Evolutionary conservation across 306 rosid genomes (phyloP).

Genomic region (Castanea crenata): DNA sequence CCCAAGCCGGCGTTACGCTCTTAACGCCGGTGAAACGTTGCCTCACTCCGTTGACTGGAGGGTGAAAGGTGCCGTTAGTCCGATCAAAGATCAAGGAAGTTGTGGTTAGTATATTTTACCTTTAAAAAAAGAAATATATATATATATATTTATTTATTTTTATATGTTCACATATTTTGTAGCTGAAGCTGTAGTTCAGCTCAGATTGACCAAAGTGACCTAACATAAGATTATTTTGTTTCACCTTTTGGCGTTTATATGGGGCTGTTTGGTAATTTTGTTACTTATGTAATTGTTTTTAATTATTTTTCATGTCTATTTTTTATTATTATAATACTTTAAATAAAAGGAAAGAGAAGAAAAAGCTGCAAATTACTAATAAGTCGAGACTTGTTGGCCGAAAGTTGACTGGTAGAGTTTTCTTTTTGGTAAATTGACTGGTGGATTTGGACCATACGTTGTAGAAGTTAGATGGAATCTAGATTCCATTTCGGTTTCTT

Average conservation of each 20-base stretch:
- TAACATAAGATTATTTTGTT: neutral
- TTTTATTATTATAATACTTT: neutral
- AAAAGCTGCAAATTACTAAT: neutral
- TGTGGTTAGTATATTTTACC: constrained; percentile 62
- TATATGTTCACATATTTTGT: too few species aligned
- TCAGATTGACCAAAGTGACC: neutral
- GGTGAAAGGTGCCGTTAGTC: constrained; percentile 56
- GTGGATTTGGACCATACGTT: neutral
- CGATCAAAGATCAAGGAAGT: constrained; percentile 77
- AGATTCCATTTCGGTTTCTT: neutral
- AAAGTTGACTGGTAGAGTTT: neutral
- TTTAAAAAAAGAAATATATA: neutral
- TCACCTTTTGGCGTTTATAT: neutral
- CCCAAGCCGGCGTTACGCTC: constrained; percentile 55
- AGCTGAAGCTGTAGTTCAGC: neutral
- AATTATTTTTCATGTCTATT: neutral
- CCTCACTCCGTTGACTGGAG: constrained; percentile 86
- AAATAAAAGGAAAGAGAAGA: neutral
- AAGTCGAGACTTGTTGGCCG: neutral
- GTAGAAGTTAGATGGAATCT: neutral
- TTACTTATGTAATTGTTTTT: neutral
- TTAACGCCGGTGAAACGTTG: constrained; percentile 35
- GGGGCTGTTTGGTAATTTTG: neutral
- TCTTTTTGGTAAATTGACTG: neutral
- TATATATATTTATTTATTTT: neutral